Percentiles rank a stretch among this genome's conserved stretches.
Evolutionary conservation across 1,139 yeast species (phyloP).

Genomic region (Scheffersomyces illinoinensis): DNA sequence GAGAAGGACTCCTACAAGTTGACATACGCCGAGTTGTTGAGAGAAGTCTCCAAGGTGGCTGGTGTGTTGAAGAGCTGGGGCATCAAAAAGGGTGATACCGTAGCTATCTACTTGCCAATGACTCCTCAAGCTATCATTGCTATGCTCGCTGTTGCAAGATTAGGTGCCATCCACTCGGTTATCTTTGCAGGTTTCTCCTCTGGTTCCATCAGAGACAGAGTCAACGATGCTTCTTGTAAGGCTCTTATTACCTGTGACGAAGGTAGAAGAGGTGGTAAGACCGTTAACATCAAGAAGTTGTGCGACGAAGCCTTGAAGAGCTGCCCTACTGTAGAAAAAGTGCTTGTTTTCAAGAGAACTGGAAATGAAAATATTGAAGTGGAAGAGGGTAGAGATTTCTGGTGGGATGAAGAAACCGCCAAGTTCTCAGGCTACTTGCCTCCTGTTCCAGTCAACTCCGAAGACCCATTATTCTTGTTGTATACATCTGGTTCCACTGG

Average conservation of each 20-base stretch:
- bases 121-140: constrained; percentile 93
- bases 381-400: constrained; percentile 82
- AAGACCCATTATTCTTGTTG: constrained; percentile 89
- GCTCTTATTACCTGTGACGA: constrained; percentile 95
- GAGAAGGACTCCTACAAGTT: constrained; percentile 71
- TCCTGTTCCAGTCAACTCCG: constrained; percentile 84
- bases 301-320: constrained; percentile 88
- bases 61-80: constrained; percentile 88
- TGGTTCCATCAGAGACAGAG: constrained; percentile 90
- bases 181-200: constrained; percentile 97
- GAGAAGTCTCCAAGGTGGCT: constrained; percentile 86
- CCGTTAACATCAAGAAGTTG: constrained; percentile 85
- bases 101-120: constrained; percentile 97
- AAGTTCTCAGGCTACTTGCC: constrained; percentile 85
- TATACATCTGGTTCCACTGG: constrained; percentile 98
- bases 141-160: constrained; percentile 89
- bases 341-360: constrained; percentile 85
- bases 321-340: constrained; percentile 80
- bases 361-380: constrained; percentile 66
- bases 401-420: constrained; percentile 88
- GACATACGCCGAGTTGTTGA: constrained; percentile 83
- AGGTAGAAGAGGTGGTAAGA: constrained; percentile 95
- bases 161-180: constrained; percentile 96
- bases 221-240: constrained; percentile 82
- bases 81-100: constrained; percentile 89